Percentiles rank a stretch among this genome's conserved stretches.
These are phyloP conservation scores for Globisporangium uncinulatum DNA, from an alignment of 352 stramenopile species.

Conservation along the genomic window DNA sequence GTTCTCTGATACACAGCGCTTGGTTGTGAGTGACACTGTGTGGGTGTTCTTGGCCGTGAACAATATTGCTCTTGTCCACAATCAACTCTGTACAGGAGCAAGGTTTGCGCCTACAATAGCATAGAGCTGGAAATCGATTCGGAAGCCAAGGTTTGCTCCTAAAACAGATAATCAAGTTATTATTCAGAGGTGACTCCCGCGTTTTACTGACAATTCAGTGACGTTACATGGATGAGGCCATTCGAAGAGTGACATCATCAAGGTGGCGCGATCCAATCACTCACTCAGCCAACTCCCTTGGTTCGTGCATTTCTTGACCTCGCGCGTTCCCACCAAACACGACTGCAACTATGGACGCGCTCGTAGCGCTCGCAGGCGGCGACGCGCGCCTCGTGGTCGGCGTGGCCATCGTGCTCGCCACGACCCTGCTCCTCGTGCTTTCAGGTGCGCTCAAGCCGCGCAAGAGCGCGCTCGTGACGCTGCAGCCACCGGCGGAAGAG, in stretches of 20 bases:
- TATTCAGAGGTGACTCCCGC: too few relatives aligned
- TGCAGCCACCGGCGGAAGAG: conserved; percentile 33
- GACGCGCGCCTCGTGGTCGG: conserved; percentile 45
- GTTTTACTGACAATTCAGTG: too few relatives aligned
- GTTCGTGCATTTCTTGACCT: neutral
- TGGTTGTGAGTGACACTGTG: neutral
- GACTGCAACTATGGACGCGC: conserved; percentile 30
- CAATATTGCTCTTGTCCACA: too few relatives aligned
- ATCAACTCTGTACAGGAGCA: too few relatives aligned
- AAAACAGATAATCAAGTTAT: too few relatives aligned
- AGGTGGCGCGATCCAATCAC: too few relatives aligned
- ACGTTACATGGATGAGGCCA: too few relatives aligned
- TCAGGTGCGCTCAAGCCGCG: conserved; percentile 33
- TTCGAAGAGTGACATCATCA: conserved; percentile 8
- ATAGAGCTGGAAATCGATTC: too few relatives aligned
- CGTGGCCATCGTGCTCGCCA: conserved; percentile 41
- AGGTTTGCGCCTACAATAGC: too few relatives aligned
- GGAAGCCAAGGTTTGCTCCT: too few relatives aligned
- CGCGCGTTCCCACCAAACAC: neutral
- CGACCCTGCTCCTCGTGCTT: conserved; percentile 39
- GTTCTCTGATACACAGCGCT: neutral
- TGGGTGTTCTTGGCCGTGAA: too few relatives aligned
- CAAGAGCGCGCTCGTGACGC: conserved; percentile 34
- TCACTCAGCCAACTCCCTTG: neutral
- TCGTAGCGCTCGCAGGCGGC: conserved; percentile 30